Evolutionary conservation across 1,284 basidiomycete species (phyloP), one percentile per base, ranked within the genome.

Genomic region (Ceratobasidium sp.): DNA sequence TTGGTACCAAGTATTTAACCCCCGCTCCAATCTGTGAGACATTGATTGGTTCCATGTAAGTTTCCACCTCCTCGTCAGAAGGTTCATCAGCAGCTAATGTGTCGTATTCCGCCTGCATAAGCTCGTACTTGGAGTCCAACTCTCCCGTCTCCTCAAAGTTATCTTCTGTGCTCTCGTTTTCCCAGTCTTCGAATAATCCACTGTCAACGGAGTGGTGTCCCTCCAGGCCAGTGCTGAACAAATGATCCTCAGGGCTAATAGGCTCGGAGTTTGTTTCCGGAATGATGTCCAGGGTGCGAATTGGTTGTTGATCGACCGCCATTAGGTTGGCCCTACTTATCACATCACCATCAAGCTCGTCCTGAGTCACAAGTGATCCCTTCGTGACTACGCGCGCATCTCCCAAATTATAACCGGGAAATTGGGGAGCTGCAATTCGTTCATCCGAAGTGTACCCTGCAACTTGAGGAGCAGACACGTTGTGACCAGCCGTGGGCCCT

Each of bases 141-240:
- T 25, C 20, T 10, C 38, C 29, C 27, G 22, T 17, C 17, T 50
- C 52, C 3, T 55, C 52, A 10, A 50, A 27, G 22, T 47, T 27
- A 7, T 47, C 52, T 25, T 40, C 38, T 15, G 22, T 49, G 29
- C 22, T 22, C 22, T 53, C 60, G 43, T 65, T 49, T 20, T 38
- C 20, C 49, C 47, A 53, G 34, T 53, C 47, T 29, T 67, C 64
- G 10, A 55, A 22, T 17, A 31, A 38, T 32, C n/a, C 52, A 8
- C 31, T n/a, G 13, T 55, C 40, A 17, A 32, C 7, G 25, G 12
- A 42, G 29, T 60, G n/a, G n/a, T n/a, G n/a, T n/a, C n/a, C n/a
- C n/a, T n/a, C n/a, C n/a, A n/a, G n/a, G n/a, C n/a, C n/a, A n/a
- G n/a, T n/a, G n/a, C n/a, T n/a, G n/a, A n/a, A n/a, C n/a, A n/a